Evolutionary conservation across 306 rosid species (phyloP).

Genomic region (Casuarina glauca): DNA sequence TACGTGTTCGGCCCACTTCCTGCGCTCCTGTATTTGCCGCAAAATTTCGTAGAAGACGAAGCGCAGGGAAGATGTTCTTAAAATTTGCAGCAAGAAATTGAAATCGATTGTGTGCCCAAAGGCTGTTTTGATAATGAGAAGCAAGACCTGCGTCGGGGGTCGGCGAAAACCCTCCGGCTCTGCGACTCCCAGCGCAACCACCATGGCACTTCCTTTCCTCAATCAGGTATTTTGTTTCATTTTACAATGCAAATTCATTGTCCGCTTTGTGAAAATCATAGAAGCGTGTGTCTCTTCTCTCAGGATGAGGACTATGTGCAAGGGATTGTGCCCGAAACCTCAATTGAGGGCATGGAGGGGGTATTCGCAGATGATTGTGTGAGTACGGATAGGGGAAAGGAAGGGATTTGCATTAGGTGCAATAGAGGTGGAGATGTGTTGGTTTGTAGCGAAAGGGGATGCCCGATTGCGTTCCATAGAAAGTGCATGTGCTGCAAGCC

Average conservation of each 20-base stretch:
- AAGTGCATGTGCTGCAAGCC: slow-evolving; percentile 56
- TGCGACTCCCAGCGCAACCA: not conserved
- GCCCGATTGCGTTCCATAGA: slow-evolving; percentile 56
- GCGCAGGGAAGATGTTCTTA: too few relatives aligned
- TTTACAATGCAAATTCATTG: not conserved
- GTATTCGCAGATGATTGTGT: not conserved
- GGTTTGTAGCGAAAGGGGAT: slow-evolving; percentile 52
- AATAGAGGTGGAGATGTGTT: slow-evolving; percentile 35
- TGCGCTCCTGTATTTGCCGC: too few relatives aligned
- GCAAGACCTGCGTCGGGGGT: not conserved
- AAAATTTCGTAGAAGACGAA: too few relatives aligned
- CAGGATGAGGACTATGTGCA: not conserved
- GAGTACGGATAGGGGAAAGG: slow-evolving; percentile 24
- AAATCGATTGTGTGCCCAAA: not conserved
- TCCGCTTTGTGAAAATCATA: not conserved
- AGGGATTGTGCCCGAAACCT: not conserved
- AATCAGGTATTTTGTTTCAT: slow-evolving; percentile 15
- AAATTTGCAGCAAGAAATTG: too few relatives aligned
- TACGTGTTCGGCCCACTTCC: too few relatives aligned
- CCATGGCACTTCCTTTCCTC: slow-evolving; percentile 14
- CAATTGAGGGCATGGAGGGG: not conserved
- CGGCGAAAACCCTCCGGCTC: not conserved
- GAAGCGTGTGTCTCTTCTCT: not conserved
- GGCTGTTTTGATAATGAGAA: slow-evolving; percentile 3
- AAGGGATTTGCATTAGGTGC: slow-evolving; percentile 49